A percentile compares a stretch with the other conserved stretches of the same genome.
Evolutionary conservation across 768 basidiomycete species (phyloP).

Genomic region (Pholiota molesta): DNA sequence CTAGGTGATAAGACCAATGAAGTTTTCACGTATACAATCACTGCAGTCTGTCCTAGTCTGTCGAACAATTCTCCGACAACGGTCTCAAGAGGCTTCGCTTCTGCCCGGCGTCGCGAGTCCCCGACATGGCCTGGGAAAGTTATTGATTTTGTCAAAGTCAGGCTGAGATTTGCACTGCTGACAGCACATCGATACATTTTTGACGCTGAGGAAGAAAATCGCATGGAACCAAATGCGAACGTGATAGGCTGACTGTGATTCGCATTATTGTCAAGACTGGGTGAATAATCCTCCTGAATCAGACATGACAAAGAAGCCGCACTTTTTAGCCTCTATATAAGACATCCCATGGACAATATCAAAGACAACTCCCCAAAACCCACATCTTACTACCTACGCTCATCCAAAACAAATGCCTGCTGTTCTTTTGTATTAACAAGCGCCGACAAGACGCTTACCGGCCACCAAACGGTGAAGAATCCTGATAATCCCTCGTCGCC

Average conservation of each 20-base stretch:
- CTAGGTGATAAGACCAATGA: too few relatives aligned
- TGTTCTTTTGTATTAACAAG: conserved; percentile 82
- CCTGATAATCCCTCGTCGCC: not conserved
- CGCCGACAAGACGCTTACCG: conserved; percentile 56
- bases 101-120: too few relatives aligned
- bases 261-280: not conserved
- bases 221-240: not conserved
- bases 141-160: not conserved
- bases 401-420: conserved; percentile 35
- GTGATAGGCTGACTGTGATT: conserved; percentile 1
- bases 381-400: not conserved
- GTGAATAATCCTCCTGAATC: conserved; percentile 1
- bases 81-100: too few relatives aligned
- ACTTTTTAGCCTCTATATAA: not conserved
- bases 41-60: too few relatives aligned
- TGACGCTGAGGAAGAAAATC: not conserved
- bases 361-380: not conserved
- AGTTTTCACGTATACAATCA: too few relatives aligned
- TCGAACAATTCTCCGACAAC: too few relatives aligned
- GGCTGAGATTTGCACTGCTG: not conserved
- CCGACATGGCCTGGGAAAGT: not conserved
- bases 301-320: conserved; percentile 1
- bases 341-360: not conserved
- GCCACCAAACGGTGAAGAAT: conserved; percentile 47
- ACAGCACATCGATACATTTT: not conserved